Evolutionary conservation across 1,139 yeast species (phyloP).

Genomic region (Blastobotrys illinoisensis): DNA sequence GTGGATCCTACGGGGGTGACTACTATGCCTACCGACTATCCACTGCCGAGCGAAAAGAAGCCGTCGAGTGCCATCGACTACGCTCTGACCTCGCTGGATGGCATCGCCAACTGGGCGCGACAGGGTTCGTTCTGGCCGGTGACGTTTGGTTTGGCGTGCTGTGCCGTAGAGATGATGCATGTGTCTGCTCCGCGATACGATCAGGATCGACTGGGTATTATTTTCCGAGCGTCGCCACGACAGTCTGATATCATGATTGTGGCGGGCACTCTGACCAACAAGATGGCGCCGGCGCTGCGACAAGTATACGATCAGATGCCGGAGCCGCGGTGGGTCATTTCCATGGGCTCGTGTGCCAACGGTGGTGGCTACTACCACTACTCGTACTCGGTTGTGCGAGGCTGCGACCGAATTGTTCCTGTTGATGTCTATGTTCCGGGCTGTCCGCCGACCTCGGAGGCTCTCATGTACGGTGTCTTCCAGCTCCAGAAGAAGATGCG

Average conservation of each 20-base stretch:
- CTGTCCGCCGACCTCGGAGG: slow-evolving; percentile 90
- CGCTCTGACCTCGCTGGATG: slow-evolving; percentile 78
- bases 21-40: slow-evolving; percentile 44
- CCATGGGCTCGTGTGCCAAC: slow-evolving; percentile 93
- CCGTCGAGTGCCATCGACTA: slow-evolving; percentile 63
- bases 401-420: slow-evolving; percentile 84
- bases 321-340: slow-evolving; percentile 82
- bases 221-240: slow-evolving; percentile 92
- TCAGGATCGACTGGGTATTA: slow-evolving; percentile 88
- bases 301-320: slow-evolving; percentile 95
- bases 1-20: background rate
- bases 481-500: slow-evolving; percentile 88
- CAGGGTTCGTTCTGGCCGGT: slow-evolving; percentile 94
- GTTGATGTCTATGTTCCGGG: slow-evolving; percentile 92
- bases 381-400: slow-evolving; percentile 83
- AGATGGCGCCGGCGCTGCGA: slow-evolving; percentile 91
- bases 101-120: slow-evolving; percentile 87
- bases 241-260: slow-evolving; percentile 92
- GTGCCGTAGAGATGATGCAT: slow-evolving; percentile 97
- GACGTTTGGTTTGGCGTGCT: slow-evolving; percentile 86
- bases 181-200: slow-evolving; percentile 88
- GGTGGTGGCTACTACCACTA: slow-evolving; percentile 94
- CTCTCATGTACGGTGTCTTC: slow-evolving; percentile 85
- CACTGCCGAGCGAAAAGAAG: slow-evolving; percentile 48
- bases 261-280: slow-evolving; percentile 87